Base-by-base conservation (phyloP, 352 stramenopile genomes). In the Blastocystis sp. region DNA sequence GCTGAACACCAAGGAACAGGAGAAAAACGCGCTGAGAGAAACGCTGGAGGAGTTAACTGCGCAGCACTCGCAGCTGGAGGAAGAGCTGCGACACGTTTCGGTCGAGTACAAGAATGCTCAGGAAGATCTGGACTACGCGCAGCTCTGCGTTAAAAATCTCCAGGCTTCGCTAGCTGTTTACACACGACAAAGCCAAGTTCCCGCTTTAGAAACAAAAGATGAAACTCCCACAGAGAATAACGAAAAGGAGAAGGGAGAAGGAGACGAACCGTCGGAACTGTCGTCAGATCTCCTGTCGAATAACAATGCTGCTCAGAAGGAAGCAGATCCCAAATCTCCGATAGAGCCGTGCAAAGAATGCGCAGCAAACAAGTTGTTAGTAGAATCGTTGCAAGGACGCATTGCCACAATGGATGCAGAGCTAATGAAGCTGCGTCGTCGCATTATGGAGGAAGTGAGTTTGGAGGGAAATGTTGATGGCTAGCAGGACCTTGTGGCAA, bases 121-220 rank as follows among this genome's bases (percentile, higher is more conserved):
- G 56, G 91, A 93, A 34, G 73, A 93, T 82, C 78, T 95, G 65
- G 87, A 94, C 11, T 90, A 90, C 34, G 93, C 95, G 41, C 90
- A 93, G 1, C 91, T 91, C 2, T 92, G 93, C 26, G 91, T 93
- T 13, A 79, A 94, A 3, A 76, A 92, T 20, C 93, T 95, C 50
- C 94, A 95, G 82, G 92, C 95, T 39, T 90, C 65, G 39, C 62
- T 79, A 26, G 62, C 78, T 8, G 78, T 78, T 18, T 79, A 78
- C 26, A 78, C 45, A 13, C 55, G 30, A 26, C 55, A 37, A 37
- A 76, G 55, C 18, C 30, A 34, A 34, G 30, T 34, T 34, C 30
- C 30, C 30, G 30, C 30, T 34, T 34, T 34, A 34, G 30, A 34
- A 34, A 34, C 30, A 34, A 34, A 34, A 34, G 30, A 34, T 34